Base-by-base conservation (phyloP, 2,329 filamentous ascomycete species). In the Ophiocordyceps camponoti-rufipedis region DNA sequence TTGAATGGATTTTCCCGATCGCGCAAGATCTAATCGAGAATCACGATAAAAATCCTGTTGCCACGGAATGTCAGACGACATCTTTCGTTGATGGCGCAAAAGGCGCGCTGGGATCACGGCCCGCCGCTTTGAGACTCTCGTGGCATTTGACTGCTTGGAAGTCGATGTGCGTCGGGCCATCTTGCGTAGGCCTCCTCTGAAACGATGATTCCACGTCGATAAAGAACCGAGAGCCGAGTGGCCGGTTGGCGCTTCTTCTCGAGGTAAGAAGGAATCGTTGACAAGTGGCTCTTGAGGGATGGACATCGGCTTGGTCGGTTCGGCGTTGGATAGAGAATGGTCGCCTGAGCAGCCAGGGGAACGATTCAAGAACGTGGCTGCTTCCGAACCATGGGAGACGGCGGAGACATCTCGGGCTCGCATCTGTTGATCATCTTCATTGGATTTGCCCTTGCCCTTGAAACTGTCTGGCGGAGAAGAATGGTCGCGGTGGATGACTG, bases 111-210 rank as follows among this genome's bases (percentile, higher is more conserved):
- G 35, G 6, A 39, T 39, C 4, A 39, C 8, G 35, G 9, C 35
- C 11, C 35, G 6, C 35, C 35, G 35, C 16, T 60, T 51, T 6
- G 32, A 32, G 38, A n/a, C 32, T 8, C 31, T 33, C 9, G n/a
- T 12, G 3, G 31, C 18, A 10, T 42, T 39, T 11, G 29, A 13
- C 5, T 48, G 42, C 9, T 38, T 39, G n/a, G 33, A 28, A 13
- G 40, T 43, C 10, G 47, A 45, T 8, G 46, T 40, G 29, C 45
- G 55, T 39, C 53, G 54, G 23, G 51, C 55, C 32, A 75, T 70
- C 54, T 72, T 72, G 46, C 72, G 72, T 47, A 76, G 55, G 45
- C 72, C 72, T 51, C 73, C 71, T 42, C 69, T 62, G 56, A 76
- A 64, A 50, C 68, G 69, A 53, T 72, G 70, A 54, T 69, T 73